Evolutionary conservation across 225 moss, liverwort and hornwort species (phyloP).

Genomic region (Marchantia paleacea): DNA sequence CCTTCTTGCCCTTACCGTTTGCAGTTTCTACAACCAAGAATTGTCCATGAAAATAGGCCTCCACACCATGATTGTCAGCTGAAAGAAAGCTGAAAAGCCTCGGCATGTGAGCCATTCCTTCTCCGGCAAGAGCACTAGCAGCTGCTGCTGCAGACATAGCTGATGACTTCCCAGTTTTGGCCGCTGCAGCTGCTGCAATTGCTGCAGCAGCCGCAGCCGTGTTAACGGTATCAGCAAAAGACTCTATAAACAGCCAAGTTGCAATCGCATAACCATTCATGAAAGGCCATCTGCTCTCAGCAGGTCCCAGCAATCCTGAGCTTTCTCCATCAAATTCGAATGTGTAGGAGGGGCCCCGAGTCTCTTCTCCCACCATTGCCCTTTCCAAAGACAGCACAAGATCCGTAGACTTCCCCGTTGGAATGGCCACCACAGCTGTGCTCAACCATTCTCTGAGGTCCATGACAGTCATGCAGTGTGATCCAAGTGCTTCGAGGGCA

Average conservation of each 20-base stretch:
- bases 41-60: conserved; percentile 97
- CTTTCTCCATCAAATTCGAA: conserved; percentile 98
- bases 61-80: conserved; percentile 90
- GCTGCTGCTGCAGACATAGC: conserved; percentile 99
- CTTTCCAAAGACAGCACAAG: conserved; percentile 79
- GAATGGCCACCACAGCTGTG: conserved; percentile 69
- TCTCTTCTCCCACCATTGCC: conserved; percentile 83
- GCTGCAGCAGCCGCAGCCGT: conserved; percentile 94
- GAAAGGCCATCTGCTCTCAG: conserved; percentile 97
- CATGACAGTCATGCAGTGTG: conserved; percentile 78
- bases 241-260: conserved; percentile 98
- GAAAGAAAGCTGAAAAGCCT: conserved; percentile 98
- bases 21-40: conserved; percentile 92
- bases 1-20: conserved; percentile 82
- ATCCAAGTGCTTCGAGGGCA: conserved; percentile 87
- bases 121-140: conserved; percentile 92
- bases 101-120: conserved; percentile 99
- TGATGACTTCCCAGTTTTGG: conserved; percentile 80
- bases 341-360: conserved; percentile 84
- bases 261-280: conserved; percentile 84
- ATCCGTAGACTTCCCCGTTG: conserved; percentile 71
- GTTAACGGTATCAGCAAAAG: conserved; percentile 95
- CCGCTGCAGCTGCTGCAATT: conserved; percentile 93
- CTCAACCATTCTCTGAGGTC: conserved; percentile 94
- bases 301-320: conserved; percentile 95